Evolutionary conservation across 768 basidiomycete genomes (phyloP).

Genomic region (Tylopilus sp.): DNA sequence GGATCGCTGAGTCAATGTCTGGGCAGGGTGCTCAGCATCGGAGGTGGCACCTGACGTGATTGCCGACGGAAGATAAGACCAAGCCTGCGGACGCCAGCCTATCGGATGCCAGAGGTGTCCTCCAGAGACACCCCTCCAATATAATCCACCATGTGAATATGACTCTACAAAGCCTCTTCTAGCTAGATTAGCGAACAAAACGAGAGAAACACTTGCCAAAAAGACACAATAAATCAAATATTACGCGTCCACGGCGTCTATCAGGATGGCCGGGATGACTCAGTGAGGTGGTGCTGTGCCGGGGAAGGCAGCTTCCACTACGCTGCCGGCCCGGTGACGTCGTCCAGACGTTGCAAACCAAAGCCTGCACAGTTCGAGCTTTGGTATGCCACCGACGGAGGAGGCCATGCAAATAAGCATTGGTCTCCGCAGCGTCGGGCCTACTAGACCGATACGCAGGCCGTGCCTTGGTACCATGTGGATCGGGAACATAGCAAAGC

Average conservation of each 20-base stretch:
- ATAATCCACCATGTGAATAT: background rate
- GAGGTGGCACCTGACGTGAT: conserved; percentile 1
- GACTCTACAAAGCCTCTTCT: background rate
- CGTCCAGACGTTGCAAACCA: background rate
- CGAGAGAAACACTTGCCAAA: background rate
- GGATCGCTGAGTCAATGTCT: conserved; percentile 4
- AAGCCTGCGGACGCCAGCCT: conserved; percentile 5
- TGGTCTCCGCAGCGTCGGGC: background rate
- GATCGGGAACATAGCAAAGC: background rate
- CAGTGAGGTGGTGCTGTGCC: conserved; percentile 1
- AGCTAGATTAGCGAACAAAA: background rate
- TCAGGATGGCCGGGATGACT: conserved; percentile 18
- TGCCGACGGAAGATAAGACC: conserved; percentile 7
- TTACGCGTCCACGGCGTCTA: conserved; percentile 14
- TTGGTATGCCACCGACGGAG: background rate
- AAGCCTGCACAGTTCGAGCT: no score
- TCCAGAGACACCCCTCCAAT: background rate
- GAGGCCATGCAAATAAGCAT: background rate
- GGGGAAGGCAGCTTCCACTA: no score
- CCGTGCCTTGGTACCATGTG: background rate
- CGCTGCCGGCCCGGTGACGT: background rate
- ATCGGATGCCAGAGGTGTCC: conserved; percentile 9
- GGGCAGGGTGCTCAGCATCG: conserved; percentile 1
- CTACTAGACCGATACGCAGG: background rate
- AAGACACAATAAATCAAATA: background rate